Conservation (phyloP, 202 grass and related monocot species). For the Brachypodium distachyon region DNA sequence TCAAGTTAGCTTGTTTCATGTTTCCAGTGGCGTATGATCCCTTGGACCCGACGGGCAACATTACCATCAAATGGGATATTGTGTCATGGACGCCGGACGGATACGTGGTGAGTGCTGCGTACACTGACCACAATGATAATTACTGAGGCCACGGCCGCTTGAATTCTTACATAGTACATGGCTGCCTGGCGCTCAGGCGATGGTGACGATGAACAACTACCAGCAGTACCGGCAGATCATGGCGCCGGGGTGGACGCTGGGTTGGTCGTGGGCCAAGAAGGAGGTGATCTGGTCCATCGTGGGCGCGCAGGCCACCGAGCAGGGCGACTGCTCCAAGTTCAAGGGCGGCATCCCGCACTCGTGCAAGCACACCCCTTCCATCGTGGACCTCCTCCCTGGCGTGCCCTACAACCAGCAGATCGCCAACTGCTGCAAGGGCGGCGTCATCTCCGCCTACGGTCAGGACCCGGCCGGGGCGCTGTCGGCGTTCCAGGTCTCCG, state of each 20-base stretch:
- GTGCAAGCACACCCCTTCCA: conserved; percentile 64
- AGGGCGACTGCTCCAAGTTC: conserved; percentile 98
- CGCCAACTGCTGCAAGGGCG: conserved; percentile 90
- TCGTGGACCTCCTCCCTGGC: conserved; percentile 74
- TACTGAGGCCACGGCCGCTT: too few species aligned
- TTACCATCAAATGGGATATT: conserved; percentile 91
- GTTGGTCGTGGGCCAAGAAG: conserved; percentile 93
- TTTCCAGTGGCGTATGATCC: conserved; percentile 63
- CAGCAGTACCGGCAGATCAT: conserved; percentile 88
- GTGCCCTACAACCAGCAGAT: conserved; percentile 97
- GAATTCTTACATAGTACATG: too few species aligned
- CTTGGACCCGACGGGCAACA: conserved; percentile 76
- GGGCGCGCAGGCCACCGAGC: conserved; percentile 75
- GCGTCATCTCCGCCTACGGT: conserved; percentile 64
- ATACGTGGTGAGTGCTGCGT: conserved; percentile 71
- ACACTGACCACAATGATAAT: not conserved
- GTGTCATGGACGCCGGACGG: conserved; percentile 85
- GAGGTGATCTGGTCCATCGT: conserved; percentile 99
- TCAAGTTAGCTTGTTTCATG: not conserved
- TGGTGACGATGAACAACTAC: conserved; percentile 93
- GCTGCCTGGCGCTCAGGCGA: conserved; percentile 34
- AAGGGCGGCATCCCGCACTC: conserved; percentile 76
- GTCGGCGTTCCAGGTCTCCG: conserved; percentile 81
- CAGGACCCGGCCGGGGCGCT: conserved; percentile 56
- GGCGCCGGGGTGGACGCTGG: conserved; percentile 70